Base-by-base conservation (phyloP, 1,139 yeast genomes). In the Lizanozyma gosingica region DNA sequence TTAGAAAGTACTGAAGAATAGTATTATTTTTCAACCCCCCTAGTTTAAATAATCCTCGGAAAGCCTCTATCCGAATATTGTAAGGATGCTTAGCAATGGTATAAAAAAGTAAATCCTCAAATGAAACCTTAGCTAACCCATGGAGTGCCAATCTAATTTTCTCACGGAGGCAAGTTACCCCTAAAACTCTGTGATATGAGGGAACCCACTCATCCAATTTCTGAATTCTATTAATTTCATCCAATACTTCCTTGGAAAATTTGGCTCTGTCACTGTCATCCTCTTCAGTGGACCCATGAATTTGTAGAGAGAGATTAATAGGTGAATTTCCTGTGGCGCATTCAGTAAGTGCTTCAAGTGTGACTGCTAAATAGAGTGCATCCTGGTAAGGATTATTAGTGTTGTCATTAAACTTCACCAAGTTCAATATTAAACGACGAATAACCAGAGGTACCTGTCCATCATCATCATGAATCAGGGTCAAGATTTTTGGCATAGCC, bases 151-250 rank as follows among this genome's bases (percentile, higher is more conserved):
- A 62, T 34, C 70, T 59, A 37, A 84, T 69, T 50, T 80, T 83
- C 54, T 74, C 80, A 39, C 60, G 66, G 35, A 82, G 60, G 41
- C 83, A 80, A 8, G 76, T 68, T 17, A 65, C 68, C 1, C 88
- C 76, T 9, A 87, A 66, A 36, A 72, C 55, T 35, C 74, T 63
- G 37, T 82, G 83, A 48, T 74, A 78, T 0, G 95, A 80, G 0
- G 96, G 94, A 14, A 83, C 71, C 94, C 95, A 88, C 39, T 78
- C 81, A 52, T 92, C 97, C 61, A 94, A 68, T 47, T 90, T 78
- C 47, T 80, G 79, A 45, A 82, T 74, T 45, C 97, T 71, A 41
- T 80, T 78, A 39, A 94, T 65, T 54, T 90, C 75, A 4, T 55
- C 51, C 4, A 60, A 44, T 1, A 63, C 73, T 35, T 52, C 54